These are phyloP conservation scores for Myriangium duriaei DNA, from an alignment of 2,329 filamentous ascomycete genomes.

Conservation along the genomic window DNA sequence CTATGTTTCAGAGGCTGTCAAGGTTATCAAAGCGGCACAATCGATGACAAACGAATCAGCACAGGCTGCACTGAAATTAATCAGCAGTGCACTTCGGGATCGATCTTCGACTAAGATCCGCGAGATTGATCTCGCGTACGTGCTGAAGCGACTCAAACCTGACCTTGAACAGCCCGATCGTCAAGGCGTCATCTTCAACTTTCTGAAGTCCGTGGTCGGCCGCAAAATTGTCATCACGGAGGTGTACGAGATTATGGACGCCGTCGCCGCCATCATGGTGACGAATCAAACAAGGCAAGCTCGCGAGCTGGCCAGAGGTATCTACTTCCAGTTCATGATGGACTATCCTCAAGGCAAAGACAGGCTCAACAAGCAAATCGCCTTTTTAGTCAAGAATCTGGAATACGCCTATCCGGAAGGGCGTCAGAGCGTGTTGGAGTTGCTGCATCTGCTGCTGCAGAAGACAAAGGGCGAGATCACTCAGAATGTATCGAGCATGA, in stretches of 20 bases:
- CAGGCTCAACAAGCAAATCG: constrained; percentile 77
- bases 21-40: constrained; percentile 61
- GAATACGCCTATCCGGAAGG: constrained; percentile 83
- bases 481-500: constrained; percentile 66
- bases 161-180: constrained; percentile 88
- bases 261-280: constrained; percentile 84
- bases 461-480: constrained; percentile 74
- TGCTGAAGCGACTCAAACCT: constrained; percentile 69
- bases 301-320: constrained; percentile 72
- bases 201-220: constrained; percentile 75
- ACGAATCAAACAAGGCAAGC: constrained; percentile 86
- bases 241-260: constrained; percentile 84
- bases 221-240: constrained; percentile 74
- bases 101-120: constrained; percentile 62
- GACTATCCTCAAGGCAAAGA: constrained; percentile 89
- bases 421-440: constrained; percentile 83
- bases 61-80: constrained; percentile 78
- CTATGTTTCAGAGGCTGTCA: constrained; percentile 74
- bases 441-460: constrained; percentile 70
- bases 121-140: constrained; percentile 67
- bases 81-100: constrained; percentile 75
- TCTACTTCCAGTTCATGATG: constrained; percentile 86
- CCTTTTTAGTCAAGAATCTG: constrained; percentile 80
- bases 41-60: constrained; percentile 73
- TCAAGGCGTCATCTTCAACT: constrained; percentile 88